phyloP scores from a whole-genome alignment of 2,329 filamentous ascomycete species.

The Hymenoscyphus occultus region DNA sequence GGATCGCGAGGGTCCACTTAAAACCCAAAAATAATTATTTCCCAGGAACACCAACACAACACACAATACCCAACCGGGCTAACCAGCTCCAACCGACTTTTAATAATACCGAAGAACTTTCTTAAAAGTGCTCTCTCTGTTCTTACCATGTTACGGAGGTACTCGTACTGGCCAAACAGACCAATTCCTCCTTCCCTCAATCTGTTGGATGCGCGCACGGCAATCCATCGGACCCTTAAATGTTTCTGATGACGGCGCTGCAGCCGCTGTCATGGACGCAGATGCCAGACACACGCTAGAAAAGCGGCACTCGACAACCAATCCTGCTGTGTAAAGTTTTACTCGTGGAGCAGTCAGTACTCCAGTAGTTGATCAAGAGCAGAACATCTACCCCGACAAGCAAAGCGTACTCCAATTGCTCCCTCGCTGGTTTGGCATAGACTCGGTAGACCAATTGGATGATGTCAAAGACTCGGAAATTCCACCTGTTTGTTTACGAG shows the following conservation, averaged over 20 bases:
- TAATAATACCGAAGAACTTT: not conserved
- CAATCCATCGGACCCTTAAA: not conserved
- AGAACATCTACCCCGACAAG: no score
- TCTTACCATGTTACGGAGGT: not conserved
- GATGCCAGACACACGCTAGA: not conserved
- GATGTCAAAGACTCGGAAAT: no score
- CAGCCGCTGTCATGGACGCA: not conserved
- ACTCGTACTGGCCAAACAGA: not conserved
- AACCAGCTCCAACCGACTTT: not conserved
- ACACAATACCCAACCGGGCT: no score
- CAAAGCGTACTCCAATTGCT: no score
- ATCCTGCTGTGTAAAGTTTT: not conserved
- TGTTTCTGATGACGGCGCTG: slow-evolving; percentile 1
- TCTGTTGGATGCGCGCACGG: not conserved
- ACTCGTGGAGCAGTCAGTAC: no score
- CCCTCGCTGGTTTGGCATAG: no score
- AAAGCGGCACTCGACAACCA: not conserved
- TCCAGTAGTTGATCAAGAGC: no score
- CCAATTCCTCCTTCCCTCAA: not conserved
- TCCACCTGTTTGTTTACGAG: no score
- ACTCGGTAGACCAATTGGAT: no score
- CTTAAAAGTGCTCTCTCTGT: not conserved
- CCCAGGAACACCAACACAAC: not conserved
- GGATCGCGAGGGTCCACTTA: not conserved
- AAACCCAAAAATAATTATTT: slow-evolving; percentile 1